Evolutionary conservation across 2,329 filamentous ascomycete species (phyloP).

Genomic region (Ophiocordyceps camponoti-saundersi): DNA sequence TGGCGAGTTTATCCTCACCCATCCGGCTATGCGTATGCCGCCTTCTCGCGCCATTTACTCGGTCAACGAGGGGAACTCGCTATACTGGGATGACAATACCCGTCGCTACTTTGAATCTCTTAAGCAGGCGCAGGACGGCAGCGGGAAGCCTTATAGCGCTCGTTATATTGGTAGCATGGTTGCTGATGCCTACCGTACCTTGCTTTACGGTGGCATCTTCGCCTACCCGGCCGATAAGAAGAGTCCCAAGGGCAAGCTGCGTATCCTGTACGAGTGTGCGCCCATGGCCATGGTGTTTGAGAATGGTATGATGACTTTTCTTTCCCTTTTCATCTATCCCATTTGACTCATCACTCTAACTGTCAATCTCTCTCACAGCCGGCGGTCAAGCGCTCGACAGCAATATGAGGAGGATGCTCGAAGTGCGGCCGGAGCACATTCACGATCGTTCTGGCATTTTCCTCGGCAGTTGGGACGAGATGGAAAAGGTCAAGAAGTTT

Average conservation of each 20-base stretch:
- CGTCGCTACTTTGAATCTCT: slow-evolving; percentile 79
- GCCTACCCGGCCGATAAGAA: slow-evolving; percentile 97
- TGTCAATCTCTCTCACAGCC: slow-evolving; percentile 31
- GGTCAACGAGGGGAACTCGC: slow-evolving; percentile 94
- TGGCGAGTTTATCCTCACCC: slow-evolving; percentile 96
- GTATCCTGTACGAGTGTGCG: slow-evolving; percentile 95
- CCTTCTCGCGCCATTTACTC: slow-evolving; percentile 77
- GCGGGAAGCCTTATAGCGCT: slow-evolving; percentile 74
- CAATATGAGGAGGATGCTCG: slow-evolving; percentile 80
- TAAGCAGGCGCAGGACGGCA: slow-evolving; percentile 57
- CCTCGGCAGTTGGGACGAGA: slow-evolving; percentile 84
- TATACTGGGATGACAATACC: slow-evolving; percentile 86
- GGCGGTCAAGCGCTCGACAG: slow-evolving; percentile 86
- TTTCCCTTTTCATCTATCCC: too few species aligned
- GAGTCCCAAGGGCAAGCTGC: slow-evolving; percentile 93
- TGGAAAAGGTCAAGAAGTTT: slow-evolving; percentile 83
- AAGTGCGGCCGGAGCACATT: slow-evolving; percentile 77
- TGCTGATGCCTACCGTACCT: slow-evolving; percentile 87
- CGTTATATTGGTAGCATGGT: slow-evolving; percentile 98
- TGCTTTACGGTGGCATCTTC: slow-evolving; percentile 93
- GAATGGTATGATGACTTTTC: slow-evolving; percentile 50
- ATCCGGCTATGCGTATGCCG: slow-evolving; percentile 85
- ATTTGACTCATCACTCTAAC: too few species aligned
- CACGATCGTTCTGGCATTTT: slow-evolving; percentile 94
- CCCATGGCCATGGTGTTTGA: slow-evolving; percentile 99